These are phyloP conservation scores for Alternaria sp. DNA, from an alignment of 2,329 filamentous ascomycete genomes.

Conservation along the genomic window DNA sequence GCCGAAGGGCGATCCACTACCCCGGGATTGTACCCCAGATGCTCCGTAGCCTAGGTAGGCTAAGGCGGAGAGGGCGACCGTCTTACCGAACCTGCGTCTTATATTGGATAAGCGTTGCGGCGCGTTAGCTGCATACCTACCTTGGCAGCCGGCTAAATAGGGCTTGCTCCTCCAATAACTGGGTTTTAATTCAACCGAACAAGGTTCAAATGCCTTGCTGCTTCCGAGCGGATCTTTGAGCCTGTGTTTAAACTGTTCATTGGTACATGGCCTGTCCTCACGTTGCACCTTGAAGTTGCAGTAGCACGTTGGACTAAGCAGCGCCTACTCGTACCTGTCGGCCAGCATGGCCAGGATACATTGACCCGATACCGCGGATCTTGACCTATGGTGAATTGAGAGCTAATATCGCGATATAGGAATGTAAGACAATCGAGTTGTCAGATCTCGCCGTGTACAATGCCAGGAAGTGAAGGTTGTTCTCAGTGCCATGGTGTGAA, in stretches of 20 bases:
- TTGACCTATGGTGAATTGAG: constrained; percentile 1
- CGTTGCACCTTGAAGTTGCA: constrained; percentile 28
- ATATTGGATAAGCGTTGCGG: constrained; percentile 38
- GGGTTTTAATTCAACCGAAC: constrained; percentile 25
- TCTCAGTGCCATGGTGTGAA: neutral
- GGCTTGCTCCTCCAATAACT: constrained; percentile 32
- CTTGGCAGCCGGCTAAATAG: constrained; percentile 41
- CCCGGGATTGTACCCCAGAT: constrained; percentile 41
- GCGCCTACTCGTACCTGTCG: constrained; percentile 1
- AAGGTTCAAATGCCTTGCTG: constrained; percentile 18
- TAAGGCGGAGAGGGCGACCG: constrained; percentile 38
- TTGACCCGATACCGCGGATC: constrained; percentile 1
- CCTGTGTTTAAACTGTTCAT: constrained; percentile 21
- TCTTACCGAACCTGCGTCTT: constrained; percentile 38
- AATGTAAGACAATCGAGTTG: neutral
- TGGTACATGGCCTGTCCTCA: constrained; percentile 13
- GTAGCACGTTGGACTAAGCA: neutral
- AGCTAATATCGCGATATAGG: neutral
- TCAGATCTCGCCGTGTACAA: constrained; percentile 2
- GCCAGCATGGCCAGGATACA: constrained; percentile 5
- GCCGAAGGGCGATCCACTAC: constrained; percentile 14
- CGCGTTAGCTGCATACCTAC: constrained; percentile 19
- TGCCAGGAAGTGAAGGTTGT: neutral
- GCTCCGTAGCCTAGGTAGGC: constrained; percentile 23
- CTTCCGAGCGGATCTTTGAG: constrained; percentile 6